Percentiles rank a stretch among this genome's conserved stretches.
Conservation (phyloP, 2,329 filamentous ascomycete genomes). For the Trichophyton equinum region DNA sequence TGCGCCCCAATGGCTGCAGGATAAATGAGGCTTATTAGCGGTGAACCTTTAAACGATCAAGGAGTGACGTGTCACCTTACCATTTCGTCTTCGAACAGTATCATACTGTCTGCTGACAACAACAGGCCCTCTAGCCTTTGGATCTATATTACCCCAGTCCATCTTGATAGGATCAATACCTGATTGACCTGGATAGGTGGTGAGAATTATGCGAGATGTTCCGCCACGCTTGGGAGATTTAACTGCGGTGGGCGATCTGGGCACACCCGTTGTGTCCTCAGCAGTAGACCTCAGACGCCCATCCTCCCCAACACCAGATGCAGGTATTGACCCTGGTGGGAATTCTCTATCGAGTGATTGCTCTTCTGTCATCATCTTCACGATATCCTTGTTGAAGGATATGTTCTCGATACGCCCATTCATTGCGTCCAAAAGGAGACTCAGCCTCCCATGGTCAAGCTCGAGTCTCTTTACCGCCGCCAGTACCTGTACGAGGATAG, state of each 20-base stretch:
- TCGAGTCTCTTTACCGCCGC: slow-evolving; percentile 8
- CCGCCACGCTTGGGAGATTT: background rate
- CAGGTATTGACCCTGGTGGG: background rate
- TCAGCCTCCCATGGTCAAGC: slow-evolving; percentile 9
- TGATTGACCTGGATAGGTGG: slow-evolving; percentile 85
- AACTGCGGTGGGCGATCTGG: background rate
- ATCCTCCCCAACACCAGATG: background rate
- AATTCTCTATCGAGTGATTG: background rate
- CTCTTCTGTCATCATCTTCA: slow-evolving; percentile 2
- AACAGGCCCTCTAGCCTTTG: slow-evolving; percentile 66
- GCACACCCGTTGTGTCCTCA: background rate
- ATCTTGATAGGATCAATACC: slow-evolving; percentile 85
- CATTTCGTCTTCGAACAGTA: slow-evolving; percentile 70
- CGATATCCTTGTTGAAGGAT: slow-evolving; percentile 2
- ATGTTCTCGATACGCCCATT: slow-evolving; percentile 1
- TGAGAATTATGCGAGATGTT: slow-evolving; percentile 47
- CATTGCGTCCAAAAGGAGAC: background rate
- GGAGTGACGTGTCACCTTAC: slow-evolving; percentile 34
- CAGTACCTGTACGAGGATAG: slow-evolving; percentile 6
- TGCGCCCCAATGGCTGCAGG: slow-evolving; percentile 51
- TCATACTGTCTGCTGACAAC: slow-evolving; percentile 66
- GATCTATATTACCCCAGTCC: slow-evolving; percentile 73
- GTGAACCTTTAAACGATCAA: background rate
- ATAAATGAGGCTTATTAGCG: slow-evolving; percentile 15
- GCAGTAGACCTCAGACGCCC: background rate